Evolutionary conservation across 352 stramenopile species (phyloP), one percentile per base, ranked within the genome.

Genomic region (Phytophthora capsici): DNA sequence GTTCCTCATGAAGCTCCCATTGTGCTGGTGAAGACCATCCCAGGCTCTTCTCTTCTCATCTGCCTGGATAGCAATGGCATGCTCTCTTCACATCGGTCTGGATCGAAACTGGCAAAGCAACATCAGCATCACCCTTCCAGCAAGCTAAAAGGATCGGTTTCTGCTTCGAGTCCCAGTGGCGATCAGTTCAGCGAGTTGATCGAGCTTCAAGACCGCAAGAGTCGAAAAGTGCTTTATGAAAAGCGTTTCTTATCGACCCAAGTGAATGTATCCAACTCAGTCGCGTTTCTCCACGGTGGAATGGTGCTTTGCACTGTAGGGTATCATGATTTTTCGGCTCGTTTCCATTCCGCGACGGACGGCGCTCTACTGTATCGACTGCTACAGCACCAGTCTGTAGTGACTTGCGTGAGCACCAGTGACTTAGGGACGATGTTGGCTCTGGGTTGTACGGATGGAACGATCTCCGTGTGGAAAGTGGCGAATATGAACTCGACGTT

Each of bases 401-500:
- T 94, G 19, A 87, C 77, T 17, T 94, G 84, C 25, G 70, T 94
- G 23, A 72, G 43, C 14, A 80, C 75, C 19, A 92, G 73, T 53
- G 63, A 68, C 4, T 71, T 75, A 2, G 77, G 79, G 22, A 75
- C 73, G 2, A 61, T 89, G 30, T 63, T 93, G 8, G 75, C 73
- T 1, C 62, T 94, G 6, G 84, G 84, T 2, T 84, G 82, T 38
- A 71, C 67, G 3, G 84, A 96, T 57, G 82, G 84, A 20, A 94
- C 84, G 9, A 79, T 96, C 36, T 94, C 83, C 7, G 69, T 94
- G 13, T 96, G 88, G 86, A 91, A 89, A 63, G 70, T 94, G 28
- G 78, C 80, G 20, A 75, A 70, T 34, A 80, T 80, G 38, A 91
- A 77, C 22, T 88, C 78, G 44, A 91, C 80, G 41, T 64, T 93